Conservation (phyloP, 176 grass and related monocot genomes). For the Juncus effusus region DNA sequence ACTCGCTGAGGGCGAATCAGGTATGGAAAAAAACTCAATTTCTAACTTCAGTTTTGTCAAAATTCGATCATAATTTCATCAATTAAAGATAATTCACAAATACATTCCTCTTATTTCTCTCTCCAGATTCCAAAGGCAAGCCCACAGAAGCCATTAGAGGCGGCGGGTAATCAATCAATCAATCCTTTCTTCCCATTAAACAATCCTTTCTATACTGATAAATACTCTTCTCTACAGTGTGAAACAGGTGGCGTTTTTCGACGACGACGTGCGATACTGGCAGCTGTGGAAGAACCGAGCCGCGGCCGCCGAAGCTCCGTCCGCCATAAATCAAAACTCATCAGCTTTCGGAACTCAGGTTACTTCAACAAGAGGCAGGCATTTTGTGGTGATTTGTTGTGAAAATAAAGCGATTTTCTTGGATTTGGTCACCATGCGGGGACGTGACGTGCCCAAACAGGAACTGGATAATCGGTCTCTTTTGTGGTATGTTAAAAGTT, state of each 20-base stretch:
- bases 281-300: constrained; percentile 89
- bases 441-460: constrained; percentile 90
- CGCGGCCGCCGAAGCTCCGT: constrained; percentile 80
- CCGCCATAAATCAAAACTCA: constrained; percentile 71
- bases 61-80: too few species aligned
- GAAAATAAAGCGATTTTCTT: constrained; percentile 99
- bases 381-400: constrained; percentile 99
- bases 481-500: constrained; percentile 63
- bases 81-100: neutral
- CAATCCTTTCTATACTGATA: neutral
- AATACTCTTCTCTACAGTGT: constrained; percentile 62
- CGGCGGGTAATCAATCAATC: constrained; percentile 61
- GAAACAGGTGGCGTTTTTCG: constrained; percentile 97
- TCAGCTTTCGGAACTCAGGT: constrained; percentile 71
- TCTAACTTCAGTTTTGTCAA: neutral
- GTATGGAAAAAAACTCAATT: constrained; percentile 23
- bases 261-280: constrained; percentile 94
- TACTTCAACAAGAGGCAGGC: constrained; percentile 91
- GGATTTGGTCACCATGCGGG: constrained; percentile 94
- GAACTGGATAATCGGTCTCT: constrained; percentile 98
- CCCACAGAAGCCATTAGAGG: constrained; percentile 91
- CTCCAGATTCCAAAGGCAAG: constrained; percentile 76
- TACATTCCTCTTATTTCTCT: constrained; percentile 8
- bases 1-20: constrained; percentile 90
- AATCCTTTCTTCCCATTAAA: neutral